Conservation (phyloP, 1,139 yeast genomes). For the Pichia sp. region DNA sequence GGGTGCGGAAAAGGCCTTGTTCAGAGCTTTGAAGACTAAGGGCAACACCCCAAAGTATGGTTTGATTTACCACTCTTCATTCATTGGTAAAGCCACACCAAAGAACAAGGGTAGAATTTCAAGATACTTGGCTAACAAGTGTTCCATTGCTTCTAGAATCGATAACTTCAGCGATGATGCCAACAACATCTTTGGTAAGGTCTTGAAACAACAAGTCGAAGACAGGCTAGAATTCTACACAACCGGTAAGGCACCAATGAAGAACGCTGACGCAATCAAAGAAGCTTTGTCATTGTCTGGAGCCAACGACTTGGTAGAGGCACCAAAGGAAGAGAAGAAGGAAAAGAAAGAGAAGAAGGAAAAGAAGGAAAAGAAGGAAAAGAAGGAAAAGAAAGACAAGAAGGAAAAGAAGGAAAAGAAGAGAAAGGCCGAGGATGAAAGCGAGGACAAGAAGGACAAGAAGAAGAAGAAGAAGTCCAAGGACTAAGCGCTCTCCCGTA, state of each 20-base stretch:
- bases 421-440: conserved; percentile 26
- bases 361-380: conserved; percentile 45
- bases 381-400: conserved; percentile 44
- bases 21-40: conserved; percentile 97
- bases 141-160: conserved; percentile 97
- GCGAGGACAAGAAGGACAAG: too few species aligned
- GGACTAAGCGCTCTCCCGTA: conserved; percentile 33
- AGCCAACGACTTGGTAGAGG: conserved; percentile 40
- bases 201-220: conserved; percentile 93
- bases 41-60: conserved; percentile 99
- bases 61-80: conserved; percentile 91
- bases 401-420: conserved; percentile 47
- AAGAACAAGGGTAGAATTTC: conserved; percentile 99
- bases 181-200: conserved; percentile 79
- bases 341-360: conserved; percentile 47
- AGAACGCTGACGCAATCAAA: conserved; percentile 89
- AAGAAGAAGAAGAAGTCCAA: conserved; percentile 48
- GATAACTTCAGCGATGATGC: conserved; percentile 92
- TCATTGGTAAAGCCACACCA: conserved; percentile 93
- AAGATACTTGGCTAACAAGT: conserved; percentile 96
- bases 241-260: conserved; percentile 95
- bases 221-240: conserved; percentile 95
- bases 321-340: conserved; percentile 48
- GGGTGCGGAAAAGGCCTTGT: conserved; percentile 98
- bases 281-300: conserved; percentile 76